These are phyloP conservation scores for Paracorniculantispora psalliotae DNA, from an alignment of 2,329 filamentous ascomycete species.

Conservation along the genomic window DNA sequence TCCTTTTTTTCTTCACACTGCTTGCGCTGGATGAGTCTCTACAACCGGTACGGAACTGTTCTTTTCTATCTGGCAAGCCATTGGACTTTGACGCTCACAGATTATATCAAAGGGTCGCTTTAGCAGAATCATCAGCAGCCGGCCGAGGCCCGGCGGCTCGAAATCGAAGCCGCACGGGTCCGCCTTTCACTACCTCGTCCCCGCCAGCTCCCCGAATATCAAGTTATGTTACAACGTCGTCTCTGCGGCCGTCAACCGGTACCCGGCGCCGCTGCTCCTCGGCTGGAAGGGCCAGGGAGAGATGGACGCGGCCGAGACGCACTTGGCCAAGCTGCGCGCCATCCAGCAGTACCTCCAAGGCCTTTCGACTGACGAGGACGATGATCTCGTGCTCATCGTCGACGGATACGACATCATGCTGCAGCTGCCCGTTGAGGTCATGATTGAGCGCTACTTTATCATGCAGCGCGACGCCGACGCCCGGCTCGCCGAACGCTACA, in stretches of 20 bases:
- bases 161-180: constrained; percentile 20
- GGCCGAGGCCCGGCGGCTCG: neutral
- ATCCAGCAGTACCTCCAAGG: constrained; percentile 31
- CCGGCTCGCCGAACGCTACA: constrained; percentile 46
- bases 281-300: constrained; percentile 33
- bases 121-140: neutral
- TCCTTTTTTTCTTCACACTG: constrained; percentile 10
- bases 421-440: constrained; percentile 58
- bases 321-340: constrained; percentile 36
- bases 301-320: constrained; percentile 30
- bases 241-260: constrained; percentile 33
- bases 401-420: constrained; percentile 62
- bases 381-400: constrained; percentile 59
- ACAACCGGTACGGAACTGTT: neutral
- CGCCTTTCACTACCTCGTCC: constrained; percentile 33
- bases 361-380: constrained; percentile 30
- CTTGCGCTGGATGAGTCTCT: constrained; percentile 8
- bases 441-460: constrained; percentile 58
- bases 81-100: neutral
- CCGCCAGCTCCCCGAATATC: constrained; percentile 32
- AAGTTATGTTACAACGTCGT: constrained; percentile 35
- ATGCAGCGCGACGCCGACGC: constrained; percentile 48
- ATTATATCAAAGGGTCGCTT: neutral
- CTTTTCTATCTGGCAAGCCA: neutral
- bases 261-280: constrained; percentile 33